Evolutionary conservation across 305 asterid species (phyloP).

Genomic region (Caryopteris hybrid): DNA sequence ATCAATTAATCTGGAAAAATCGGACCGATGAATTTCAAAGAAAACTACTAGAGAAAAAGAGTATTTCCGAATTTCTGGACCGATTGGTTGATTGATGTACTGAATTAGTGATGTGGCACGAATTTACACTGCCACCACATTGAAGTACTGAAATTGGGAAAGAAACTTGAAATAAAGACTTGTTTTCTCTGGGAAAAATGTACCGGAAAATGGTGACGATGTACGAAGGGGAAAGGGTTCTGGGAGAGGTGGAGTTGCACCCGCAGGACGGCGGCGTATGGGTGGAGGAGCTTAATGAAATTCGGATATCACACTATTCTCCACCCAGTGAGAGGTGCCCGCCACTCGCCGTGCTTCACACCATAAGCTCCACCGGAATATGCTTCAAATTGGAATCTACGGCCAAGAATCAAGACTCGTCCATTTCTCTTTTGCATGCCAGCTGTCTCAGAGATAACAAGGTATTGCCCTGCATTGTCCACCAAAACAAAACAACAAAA

Average conservation of each 20-base stretch:
- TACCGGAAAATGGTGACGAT: slow-evolving; percentile 43
- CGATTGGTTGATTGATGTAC: slow-evolving; percentile 29
- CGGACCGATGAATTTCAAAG: slow-evolving; percentile 36
- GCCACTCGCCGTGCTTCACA: slow-evolving; percentile 89
- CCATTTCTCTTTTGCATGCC: slow-evolving; percentile 75
- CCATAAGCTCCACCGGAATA: slow-evolving; percentile 51
- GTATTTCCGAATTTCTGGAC: slow-evolving; percentile 16
- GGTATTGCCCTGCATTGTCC: slow-evolving; percentile 60
- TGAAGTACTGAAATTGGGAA: slow-evolving; percentile 26
- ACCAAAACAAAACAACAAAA: slow-evolving; percentile 23
- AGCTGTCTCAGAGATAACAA: slow-evolving; percentile 92
- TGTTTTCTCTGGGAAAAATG: slow-evolving; percentile 24
- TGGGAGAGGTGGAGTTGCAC: slow-evolving; percentile 81
- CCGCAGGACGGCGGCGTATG: slow-evolving; percentile 49
- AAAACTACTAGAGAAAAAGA: slow-evolving; percentile 18
- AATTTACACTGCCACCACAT: slow-evolving; percentile 24
- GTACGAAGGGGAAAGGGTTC: slow-evolving; percentile 65
- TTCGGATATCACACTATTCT: slow-evolving; percentile 72
- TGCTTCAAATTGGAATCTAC: slow-evolving; percentile 84
- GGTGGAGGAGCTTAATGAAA: slow-evolving; percentile 50
- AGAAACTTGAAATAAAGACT: slow-evolving; percentile 7
- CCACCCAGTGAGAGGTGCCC: slow-evolving; percentile 93
- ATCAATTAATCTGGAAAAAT: slow-evolving; percentile 39
- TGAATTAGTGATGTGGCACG: slow-evolving; percentile 27
- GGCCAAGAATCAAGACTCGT: slow-evolving; percentile 51